A percentile compares a stretch with the other conserved stretches of the same genome.
These are phyloP conservation scores for Yarrowia galli DNA, from an alignment of 1,139 yeast species.

Conservation along the genomic window DNA sequence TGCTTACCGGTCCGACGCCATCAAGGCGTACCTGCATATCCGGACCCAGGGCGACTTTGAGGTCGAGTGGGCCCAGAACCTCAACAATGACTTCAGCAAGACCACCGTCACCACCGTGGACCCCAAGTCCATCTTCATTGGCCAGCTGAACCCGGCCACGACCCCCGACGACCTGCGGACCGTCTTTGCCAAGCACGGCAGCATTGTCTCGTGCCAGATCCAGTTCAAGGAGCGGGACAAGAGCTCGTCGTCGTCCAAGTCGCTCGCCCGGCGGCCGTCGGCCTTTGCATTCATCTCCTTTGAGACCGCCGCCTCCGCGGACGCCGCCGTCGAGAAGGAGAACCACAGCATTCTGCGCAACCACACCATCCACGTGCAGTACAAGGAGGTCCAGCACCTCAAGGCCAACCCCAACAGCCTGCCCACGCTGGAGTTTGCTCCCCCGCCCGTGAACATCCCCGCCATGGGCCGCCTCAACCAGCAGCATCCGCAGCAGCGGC, in stretches of 20 bases:
- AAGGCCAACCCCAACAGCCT: constrained; percentile 31
- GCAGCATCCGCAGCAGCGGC: constrained; percentile 18
- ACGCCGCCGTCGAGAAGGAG: constrained; percentile 54
- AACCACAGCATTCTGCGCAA: constrained; percentile 77
- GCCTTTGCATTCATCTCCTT: constrained; percentile 78
- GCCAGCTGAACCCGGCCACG: constrained; percentile 66
- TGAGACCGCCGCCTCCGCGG: constrained; percentile 59
- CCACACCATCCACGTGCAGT: constrained; percentile 84
- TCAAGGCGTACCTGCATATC: constrained; percentile 73
- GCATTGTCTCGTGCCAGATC: constrained; percentile 54
- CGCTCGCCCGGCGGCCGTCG: constrained; percentile 19
- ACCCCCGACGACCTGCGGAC: constrained; percentile 62
- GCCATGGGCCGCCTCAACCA: constrained; percentile 35
- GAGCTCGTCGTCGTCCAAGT: background rate
- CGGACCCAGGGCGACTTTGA: constrained; percentile 29
- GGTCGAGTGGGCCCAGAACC: constrained; percentile 87
- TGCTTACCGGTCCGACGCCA: constrained; percentile 89
- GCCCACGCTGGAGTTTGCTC: constrained; percentile 44
- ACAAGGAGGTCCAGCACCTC: constrained; percentile 64
- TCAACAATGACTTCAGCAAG: constrained; percentile 47
- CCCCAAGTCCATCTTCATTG: constrained; percentile 74
- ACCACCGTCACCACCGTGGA: constrained; percentile 60
- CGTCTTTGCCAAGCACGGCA: constrained; percentile 74
- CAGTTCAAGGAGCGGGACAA: constrained; percentile 41
- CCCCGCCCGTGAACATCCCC: constrained; percentile 45